phyloP scores from a whole-genome alignment of 305 asterid species.

The Vinca major region DNA sequence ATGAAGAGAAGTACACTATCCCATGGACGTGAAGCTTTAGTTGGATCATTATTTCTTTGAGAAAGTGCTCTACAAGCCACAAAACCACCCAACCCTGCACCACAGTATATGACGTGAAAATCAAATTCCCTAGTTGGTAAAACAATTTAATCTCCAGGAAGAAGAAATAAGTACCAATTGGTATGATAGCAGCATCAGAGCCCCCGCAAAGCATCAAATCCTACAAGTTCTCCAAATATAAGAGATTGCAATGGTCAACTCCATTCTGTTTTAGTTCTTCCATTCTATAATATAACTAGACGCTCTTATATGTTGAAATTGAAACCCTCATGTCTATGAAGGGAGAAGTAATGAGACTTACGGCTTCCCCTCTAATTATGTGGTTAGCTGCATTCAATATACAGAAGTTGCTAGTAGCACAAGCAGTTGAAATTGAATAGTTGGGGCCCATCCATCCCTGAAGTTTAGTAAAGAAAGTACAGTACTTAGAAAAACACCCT shows the following conservation, averaged over 20 bases:
- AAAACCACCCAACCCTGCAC: slow-evolving; percentile 46
- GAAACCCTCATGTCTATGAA: slow-evolving; percentile 8
- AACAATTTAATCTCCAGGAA: slow-evolving; percentile 8
- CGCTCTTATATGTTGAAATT: not conserved
- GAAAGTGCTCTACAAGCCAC: slow-evolving; percentile 51
- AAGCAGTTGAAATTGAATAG: slow-evolving; percentile 94
- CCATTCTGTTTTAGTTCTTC: not conserved
- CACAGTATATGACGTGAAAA: slow-evolving; percentile 18
- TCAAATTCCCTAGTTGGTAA: slow-evolving; percentile 9
- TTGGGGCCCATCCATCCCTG: slow-evolving; percentile 99
- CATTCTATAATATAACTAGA: not conserved
- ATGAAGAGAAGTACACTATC: slow-evolving; percentile 52
- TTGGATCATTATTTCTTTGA: slow-evolving; percentile 53
- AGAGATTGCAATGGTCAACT: slow-evolving; percentile 9
- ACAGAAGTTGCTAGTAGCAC: slow-evolving; percentile 95
- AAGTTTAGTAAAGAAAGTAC: slow-evolving; percentile 18
- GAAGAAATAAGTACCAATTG: slow-evolving; percentile 37
- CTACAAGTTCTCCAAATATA: slow-evolving; percentile 37
- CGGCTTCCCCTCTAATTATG: slow-evolving; percentile 94
- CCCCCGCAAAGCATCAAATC: slow-evolving; percentile 99
- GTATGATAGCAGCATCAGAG: slow-evolving; percentile 81
- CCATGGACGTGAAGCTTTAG: slow-evolving; percentile 96
- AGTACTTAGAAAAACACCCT: slow-evolving; percentile 15
- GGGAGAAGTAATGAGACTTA: slow-evolving; percentile 34
- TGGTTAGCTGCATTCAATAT: slow-evolving; percentile 95